These are phyloP conservation scores for Sporothrix inflata DNA, from an alignment of 2,329 filamentous ascomycete species.

Conservation along the genomic window DNA sequence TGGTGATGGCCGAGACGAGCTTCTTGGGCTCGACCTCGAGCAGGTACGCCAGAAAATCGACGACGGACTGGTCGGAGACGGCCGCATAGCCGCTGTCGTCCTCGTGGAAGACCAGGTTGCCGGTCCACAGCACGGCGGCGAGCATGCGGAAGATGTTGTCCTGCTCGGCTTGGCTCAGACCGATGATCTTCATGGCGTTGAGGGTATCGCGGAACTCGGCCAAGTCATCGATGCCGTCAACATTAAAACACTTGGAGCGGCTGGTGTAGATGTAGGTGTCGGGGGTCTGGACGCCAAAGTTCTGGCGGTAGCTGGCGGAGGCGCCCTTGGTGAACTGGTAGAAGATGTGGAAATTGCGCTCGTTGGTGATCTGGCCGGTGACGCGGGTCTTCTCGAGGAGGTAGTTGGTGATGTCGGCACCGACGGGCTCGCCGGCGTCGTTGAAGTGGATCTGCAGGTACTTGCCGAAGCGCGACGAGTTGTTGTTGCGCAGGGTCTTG, in stretches of 20 bases:
- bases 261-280: constrained; percentile 94
- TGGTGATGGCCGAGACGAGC: constrained; percentile 84
- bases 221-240: constrained; percentile 89
- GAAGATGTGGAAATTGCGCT: constrained; percentile 99
- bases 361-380: constrained; percentile 90
- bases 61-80: constrained; percentile 85
- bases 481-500: constrained; percentile 97
- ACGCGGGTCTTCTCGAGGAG: constrained; percentile 94
- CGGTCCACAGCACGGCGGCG: constrained; percentile 87
- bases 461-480: constrained; percentile 97
- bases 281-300: constrained; percentile 88
- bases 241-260: constrained; percentile 90
- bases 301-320: constrained; percentile 80
- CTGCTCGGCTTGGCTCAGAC: constrained; percentile 83
- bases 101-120: constrained; percentile 89
- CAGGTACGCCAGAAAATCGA: constrained; percentile 92
- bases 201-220: constrained; percentile 89
- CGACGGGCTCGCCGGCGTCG: constrained; percentile 83
- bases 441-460: constrained; percentile 99
- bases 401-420: constrained; percentile 98
- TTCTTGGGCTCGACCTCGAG: constrained; percentile 82
- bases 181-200: constrained; percentile 93
- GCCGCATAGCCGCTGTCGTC: constrained; percentile 87
- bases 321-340: constrained; percentile 98
- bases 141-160: constrained; percentile 97